Percentiles rank a stretch among this genome's conserved stretches.
These are phyloP conservation scores for Huntiella omanensis DNA, from an alignment of 2,329 filamentous ascomycete species.

Conservation along the genomic window DNA sequence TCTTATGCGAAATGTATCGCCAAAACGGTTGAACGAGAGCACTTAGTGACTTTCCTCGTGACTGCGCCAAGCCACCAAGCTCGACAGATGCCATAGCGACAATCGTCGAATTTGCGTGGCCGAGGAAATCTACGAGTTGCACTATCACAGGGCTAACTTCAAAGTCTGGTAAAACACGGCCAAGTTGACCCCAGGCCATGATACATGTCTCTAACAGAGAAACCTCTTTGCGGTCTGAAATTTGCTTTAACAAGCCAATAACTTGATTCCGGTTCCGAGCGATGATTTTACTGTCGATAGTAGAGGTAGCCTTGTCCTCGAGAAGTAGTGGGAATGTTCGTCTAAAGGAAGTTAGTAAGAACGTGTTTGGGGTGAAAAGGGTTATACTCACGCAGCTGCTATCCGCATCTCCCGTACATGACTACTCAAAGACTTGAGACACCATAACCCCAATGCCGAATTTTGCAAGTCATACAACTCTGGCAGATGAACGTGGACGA, in stretches of 20 bases:
- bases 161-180: constrained; percentile 54
- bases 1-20: constrained; percentile 63
- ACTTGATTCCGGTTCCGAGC: constrained; percentile 23
- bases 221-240: constrained; percentile 50
- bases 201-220: constrained; percentile 68
- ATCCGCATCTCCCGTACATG: constrained; percentile 72
- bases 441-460: constrained; percentile 59
- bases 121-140: constrained; percentile 70
- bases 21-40: constrained; percentile 74
- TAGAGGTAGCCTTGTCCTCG: constrained; percentile 12
- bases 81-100: constrained; percentile 72
- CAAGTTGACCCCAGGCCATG: constrained; percentile 70
- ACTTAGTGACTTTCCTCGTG: constrained; percentile 39
- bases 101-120: constrained; percentile 61
- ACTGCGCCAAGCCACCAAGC: constrained; percentile 52
- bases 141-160: constrained; percentile 76
- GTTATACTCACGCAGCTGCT: constrained; percentile 42
- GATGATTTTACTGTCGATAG: constrained; percentile 14
- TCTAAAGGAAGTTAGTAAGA: constrained; percentile 20
- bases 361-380: neutral
- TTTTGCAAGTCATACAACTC: constrained; percentile 46
- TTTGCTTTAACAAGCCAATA: constrained; percentile 49
- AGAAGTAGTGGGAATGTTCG: constrained; percentile 50
- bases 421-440: constrained; percentile 62
- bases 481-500: constrained; percentile 43